Conservation (phyloP, 2,329 filamentous ascomycete genomes). For the Fusarium hainanense region DNA sequence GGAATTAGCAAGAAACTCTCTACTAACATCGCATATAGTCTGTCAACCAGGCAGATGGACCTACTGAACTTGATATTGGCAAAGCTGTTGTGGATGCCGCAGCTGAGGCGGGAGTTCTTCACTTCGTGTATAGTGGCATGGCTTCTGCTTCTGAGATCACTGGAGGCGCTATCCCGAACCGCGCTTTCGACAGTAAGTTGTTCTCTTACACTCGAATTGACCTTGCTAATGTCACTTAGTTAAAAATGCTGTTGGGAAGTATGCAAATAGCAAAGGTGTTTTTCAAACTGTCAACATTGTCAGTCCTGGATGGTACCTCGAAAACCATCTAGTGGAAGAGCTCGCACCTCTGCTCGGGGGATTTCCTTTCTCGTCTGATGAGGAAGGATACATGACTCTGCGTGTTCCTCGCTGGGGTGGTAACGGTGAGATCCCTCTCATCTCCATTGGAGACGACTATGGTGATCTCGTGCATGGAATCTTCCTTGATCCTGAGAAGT, state of each 20-base stretch:
- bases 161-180: conserved; percentile 47
- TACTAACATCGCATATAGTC: conserved; percentile 29
- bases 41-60: conserved; percentile 43
- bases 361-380: conserved; percentile 52
- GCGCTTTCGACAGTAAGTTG: conserved; percentile 50
- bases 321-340: conserved; percentile 54
- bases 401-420: conserved; percentile 54
- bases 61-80: conserved; percentile 51
- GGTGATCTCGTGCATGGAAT: conserved; percentile 60
- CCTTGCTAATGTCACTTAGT: conserved; percentile 41
- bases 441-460: conserved; percentile 55
- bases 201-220: fast-evolving
- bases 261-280: conserved; percentile 47
- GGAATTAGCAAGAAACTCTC: background rate
- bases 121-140: conserved; percentile 53
- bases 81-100: conserved; percentile 51
- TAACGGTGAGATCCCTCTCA: conserved; percentile 50
- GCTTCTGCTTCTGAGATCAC: conserved; percentile 49
- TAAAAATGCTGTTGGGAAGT: conserved; percentile 53
- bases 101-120: conserved; percentile 48
- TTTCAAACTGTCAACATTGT: conserved; percentile 53
- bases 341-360: conserved; percentile 53
- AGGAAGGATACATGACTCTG: conserved; percentile 53
- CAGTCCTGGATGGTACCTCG: conserved; percentile 56
- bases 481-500: conserved; percentile 53